Percentiles rank a stretch among this genome's conserved stretches.
Conservation (phyloP, 2,329 filamentous ascomycete species). For the Ceratocystis variospora region DNA sequence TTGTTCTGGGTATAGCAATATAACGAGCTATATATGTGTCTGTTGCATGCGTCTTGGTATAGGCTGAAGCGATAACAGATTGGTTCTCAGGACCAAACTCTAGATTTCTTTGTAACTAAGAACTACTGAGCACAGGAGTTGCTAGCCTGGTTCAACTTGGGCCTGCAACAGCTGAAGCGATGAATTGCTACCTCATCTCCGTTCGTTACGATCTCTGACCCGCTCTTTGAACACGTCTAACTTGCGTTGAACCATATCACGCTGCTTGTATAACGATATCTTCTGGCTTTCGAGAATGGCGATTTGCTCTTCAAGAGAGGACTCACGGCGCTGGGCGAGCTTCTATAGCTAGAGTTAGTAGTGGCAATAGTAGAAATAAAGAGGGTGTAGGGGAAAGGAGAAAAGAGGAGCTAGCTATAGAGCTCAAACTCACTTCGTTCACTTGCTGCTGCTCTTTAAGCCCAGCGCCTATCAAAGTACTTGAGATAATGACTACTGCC, state of each 20-base stretch:
- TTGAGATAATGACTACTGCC: constrained; percentile 34
- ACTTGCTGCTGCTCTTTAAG: constrained; percentile 37
- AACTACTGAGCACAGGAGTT: too few relatives aligned
- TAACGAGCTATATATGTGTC: too few relatives aligned
- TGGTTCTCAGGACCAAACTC: too few relatives aligned
- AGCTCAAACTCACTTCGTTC: constrained; percentile 27
- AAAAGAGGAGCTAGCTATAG: neutral
- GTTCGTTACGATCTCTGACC: constrained; percentile 28
- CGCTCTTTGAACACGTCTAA: constrained; percentile 30
- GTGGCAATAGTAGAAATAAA: neutral
- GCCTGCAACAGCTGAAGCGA: too few relatives aligned
- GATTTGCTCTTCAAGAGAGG: constrained; percentile 33
- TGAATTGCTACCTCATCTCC: constrained; percentile 19
- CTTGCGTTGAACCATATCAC: constrained; percentile 31
- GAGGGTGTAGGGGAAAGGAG: neutral
- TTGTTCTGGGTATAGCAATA: too few relatives aligned
- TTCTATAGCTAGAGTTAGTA: constrained; percentile 22
- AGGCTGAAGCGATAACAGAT: too few relatives aligned
- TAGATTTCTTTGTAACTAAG: too few relatives aligned
- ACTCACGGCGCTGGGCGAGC: constrained; percentile 28
- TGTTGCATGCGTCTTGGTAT: too few relatives aligned
- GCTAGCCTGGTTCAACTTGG: too few relatives aligned
- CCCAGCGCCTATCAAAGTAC: constrained; percentile 36
- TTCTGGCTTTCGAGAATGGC: constrained; percentile 32
- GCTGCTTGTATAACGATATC: constrained; percentile 29